phyloP scores from a whole-genome alignment of 2,329 filamentous ascomycete species.

The Plenodomus biglobosus region DNA sequence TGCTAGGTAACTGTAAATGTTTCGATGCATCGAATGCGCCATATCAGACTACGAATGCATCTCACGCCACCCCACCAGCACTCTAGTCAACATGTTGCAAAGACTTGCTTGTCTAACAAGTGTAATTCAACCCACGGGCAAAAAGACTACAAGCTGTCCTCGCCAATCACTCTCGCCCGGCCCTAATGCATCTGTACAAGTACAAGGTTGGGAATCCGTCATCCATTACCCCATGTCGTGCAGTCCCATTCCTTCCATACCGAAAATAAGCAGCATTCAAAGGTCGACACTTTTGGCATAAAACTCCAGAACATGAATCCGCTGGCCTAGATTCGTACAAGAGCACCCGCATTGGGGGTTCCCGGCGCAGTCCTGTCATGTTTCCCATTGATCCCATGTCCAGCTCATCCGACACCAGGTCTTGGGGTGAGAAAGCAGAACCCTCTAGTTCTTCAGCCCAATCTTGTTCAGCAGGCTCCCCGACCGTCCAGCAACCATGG shows the following conservation, averaged over 20 bases:
- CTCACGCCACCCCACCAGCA: too few species aligned
- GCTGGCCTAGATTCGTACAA: background rate
- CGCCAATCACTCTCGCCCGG: background rate
- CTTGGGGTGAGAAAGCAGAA: background rate
- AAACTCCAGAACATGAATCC: conserved; percentile 2
- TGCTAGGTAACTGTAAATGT: too few species aligned
- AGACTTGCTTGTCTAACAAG: background rate
- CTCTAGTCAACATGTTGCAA: background rate
- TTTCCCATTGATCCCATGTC: background rate
- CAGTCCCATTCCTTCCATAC: conserved; percentile 7
- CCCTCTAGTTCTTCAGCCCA: conserved; percentile 54
- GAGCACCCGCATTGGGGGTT: background rate
- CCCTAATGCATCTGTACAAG: conserved; percentile 29
- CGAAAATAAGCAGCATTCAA: background rate
- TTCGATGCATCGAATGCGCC: background rate
- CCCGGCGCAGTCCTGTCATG: background rate
- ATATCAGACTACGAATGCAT: too few species aligned
- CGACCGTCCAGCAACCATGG: conserved; percentile 41
- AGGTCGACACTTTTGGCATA: conserved; percentile 9
- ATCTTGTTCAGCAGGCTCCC: conserved; percentile 57
- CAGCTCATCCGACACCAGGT: background rate
- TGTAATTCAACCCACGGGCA: background rate
- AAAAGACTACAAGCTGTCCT: background rate
- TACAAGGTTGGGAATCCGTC: conserved; percentile 19
- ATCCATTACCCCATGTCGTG: conserved; percentile 19